phyloP scores from a whole-genome alignment of 2,329 filamentous ascomycete genomes.

The Aspergillus sp. region DNA sequence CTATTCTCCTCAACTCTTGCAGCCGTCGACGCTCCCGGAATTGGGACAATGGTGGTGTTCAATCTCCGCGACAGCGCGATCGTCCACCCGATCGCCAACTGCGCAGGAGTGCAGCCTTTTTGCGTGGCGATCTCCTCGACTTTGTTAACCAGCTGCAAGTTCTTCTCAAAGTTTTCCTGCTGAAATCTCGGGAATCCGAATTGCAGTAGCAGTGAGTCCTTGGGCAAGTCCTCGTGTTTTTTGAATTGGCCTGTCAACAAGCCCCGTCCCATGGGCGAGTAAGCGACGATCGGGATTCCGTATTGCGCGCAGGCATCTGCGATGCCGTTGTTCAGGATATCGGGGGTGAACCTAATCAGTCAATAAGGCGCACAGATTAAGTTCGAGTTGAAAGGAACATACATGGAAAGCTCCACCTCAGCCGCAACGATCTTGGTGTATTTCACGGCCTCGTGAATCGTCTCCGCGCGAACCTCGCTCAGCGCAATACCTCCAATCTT shows the following conservation, averaged over 20 bases:
- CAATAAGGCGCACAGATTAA: not conserved
- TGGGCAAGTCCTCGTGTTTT: conserved; percentile 58
- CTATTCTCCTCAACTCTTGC: conserved; percentile 38
- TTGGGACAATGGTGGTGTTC: conserved; percentile 48
- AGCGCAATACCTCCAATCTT: conserved; percentile 44
- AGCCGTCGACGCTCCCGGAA: conserved; percentile 35
- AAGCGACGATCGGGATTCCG: conserved; percentile 71
- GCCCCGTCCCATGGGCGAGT: conserved; percentile 70
- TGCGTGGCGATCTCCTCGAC: conserved; percentile 63
- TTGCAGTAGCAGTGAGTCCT: conserved; percentile 38
- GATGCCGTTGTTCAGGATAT: conserved; percentile 54
- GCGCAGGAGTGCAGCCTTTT: conserved; percentile 65
- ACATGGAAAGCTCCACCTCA: conserved; percentile 55
- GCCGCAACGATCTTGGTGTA: conserved; percentile 53
- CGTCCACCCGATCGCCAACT: conserved; percentile 71
- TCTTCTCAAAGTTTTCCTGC: conserved; percentile 65
- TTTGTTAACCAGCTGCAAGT: conserved; percentile 64
- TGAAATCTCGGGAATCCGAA: conserved; percentile 62
- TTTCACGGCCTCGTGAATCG: conserved; percentile 41
- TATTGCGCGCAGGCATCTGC: conserved; percentile 64
- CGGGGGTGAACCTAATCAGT: conserved; percentile 42
- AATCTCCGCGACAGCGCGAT: conserved; percentile 54
- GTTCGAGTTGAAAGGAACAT: not conserved
- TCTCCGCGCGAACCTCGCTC: conserved; percentile 40
- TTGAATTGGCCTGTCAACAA: conserved; percentile 61